Base-by-base conservation (phyloP, 1,139 yeast species). In the Spathaspora sp. region DNA sequence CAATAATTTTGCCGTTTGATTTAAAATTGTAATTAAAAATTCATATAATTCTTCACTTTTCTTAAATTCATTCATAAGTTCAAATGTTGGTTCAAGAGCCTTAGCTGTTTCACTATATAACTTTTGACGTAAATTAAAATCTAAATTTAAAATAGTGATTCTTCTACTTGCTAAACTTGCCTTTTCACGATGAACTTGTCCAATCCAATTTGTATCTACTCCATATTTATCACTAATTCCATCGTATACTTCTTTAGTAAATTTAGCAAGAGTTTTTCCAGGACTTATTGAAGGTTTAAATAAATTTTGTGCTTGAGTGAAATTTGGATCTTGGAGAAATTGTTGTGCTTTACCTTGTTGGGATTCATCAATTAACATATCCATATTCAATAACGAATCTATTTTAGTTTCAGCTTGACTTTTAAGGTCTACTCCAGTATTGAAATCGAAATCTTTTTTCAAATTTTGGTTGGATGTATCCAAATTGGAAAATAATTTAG, bases 61-160 rank as follows among this genome's bases (percentile, higher is more conserved):
- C 2, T 38, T 34, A 15, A 49, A 31, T 2, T 39, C n/a, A 24
- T 54, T 52, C 4, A 70, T 63, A 43, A 60, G 50, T 0, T 52
- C 44, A 3, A 64, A 41, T 0, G 70, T 62, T 8, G 71, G 69
- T 1, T 26, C 41, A 43, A 70, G 57, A 0, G 70, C 65, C 2
- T 42, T 51, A 16, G 52, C 50, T 7, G 61, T 54, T 45, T 55
- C 50, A 7, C 50, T 43, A 41, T 61, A 55, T 41, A 65, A 49
- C 31, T 58, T 57, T 4, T 50, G 49, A 27, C 49, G 49, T 23
- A 56, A 42, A n/a, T 7, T 20, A 18, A 18, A 37, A 13, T 24
- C 39, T 13, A 37, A n/a, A 37, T 37, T 24, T 15, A 24, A 37
- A 5, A 33, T 15, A 7, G 37, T 33, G 37, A 33, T 15, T 33